These are phyloP conservation scores for Erigeron philadelphicus DNA, from an alignment of 140 eudicot genomes.

Conservation along the genomic window DNA sequence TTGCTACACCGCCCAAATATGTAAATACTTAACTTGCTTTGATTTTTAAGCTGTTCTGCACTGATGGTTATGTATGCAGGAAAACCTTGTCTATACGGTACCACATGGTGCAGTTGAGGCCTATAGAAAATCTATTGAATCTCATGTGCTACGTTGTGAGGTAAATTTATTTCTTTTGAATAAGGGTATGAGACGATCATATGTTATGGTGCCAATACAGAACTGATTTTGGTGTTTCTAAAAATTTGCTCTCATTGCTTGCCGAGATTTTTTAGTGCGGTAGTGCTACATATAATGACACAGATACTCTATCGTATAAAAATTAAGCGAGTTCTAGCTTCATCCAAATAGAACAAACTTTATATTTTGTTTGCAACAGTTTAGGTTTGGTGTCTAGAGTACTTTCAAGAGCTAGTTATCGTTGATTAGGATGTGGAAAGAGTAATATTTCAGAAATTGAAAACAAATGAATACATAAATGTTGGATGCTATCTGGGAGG, in stretches of 20 bases:
- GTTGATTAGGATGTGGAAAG: neutral
- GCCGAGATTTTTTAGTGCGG: neutral
- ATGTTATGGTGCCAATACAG: conserved; percentile 1
- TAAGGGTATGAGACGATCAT: neutral
- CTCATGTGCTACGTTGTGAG: conserved; percentile 50
- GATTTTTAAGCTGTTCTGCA: conserved; percentile 7
- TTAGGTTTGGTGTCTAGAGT: neutral
- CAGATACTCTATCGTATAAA: neutral
- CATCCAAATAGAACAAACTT: neutral
- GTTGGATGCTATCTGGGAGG: neutral
- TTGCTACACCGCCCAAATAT: conserved; percentile 10
- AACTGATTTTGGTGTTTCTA: conserved; percentile 2
- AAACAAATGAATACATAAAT: neutral
- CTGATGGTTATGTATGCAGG: conserved; percentile 39
- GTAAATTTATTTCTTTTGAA: conserved; percentile 27
- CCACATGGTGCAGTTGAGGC: conserved; percentile 62
- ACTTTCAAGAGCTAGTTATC: neutral
- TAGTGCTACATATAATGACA: neutral
- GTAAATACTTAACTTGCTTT: neutral
- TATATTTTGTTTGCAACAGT: neutral
- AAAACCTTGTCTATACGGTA: conserved; percentile 61
- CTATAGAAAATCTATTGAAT: conserved; percentile 55
- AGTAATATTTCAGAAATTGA: neutral
- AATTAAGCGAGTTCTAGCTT: neutral
- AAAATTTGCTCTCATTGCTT: neutral